Conservation (phyloP, 1,284 basidiomycete species). For the Omphalotus olearius region DNA sequence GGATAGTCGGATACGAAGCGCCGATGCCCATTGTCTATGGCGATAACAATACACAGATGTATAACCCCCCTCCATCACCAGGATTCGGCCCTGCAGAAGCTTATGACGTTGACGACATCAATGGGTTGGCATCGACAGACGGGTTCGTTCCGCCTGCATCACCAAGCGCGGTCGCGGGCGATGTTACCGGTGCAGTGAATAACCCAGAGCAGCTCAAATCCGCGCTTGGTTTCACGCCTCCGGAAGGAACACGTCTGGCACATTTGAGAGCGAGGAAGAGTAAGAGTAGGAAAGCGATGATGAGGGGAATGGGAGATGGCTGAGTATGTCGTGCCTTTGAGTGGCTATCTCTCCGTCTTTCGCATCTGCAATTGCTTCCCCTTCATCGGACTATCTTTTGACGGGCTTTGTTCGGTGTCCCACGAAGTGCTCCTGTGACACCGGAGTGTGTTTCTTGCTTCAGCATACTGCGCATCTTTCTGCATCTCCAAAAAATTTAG, state of each 20-base stretch:
- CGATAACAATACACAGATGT: constrained; percentile 17
- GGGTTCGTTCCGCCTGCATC: background rate
- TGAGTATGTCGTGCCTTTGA: background rate
- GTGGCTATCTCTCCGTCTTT: background rate
- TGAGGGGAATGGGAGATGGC: constrained; percentile 9
- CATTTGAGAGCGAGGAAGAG: constrained; percentile 14
- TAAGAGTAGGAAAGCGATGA: constrained; percentile 12
- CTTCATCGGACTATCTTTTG: too few relatives aligned
- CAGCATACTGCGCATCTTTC: too few relatives aligned
- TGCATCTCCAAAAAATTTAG: too few relatives aligned
- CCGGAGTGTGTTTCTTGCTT: too few relatives aligned
- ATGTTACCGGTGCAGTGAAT: background rate
- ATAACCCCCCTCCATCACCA: background rate
- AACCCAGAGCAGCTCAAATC: background rate
- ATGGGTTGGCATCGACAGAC: too few relatives aligned
- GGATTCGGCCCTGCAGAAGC: background rate
- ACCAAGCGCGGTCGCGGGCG: background rate
- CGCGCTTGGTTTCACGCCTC: constrained; percentile 8
- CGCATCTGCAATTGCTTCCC: too few relatives aligned
- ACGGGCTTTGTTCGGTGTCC: too few relatives aligned
- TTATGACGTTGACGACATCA: background rate
- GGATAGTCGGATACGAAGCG: constrained; percentile 55
- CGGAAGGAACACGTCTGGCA: constrained; percentile 1
- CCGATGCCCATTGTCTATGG: constrained; percentile 53
- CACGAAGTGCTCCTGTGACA: too few relatives aligned